These are phyloP conservation scores for Colletotrichum brevisporum DNA, from an alignment of 2,329 filamentous ascomycete species.

Conservation along the genomic window DNA sequence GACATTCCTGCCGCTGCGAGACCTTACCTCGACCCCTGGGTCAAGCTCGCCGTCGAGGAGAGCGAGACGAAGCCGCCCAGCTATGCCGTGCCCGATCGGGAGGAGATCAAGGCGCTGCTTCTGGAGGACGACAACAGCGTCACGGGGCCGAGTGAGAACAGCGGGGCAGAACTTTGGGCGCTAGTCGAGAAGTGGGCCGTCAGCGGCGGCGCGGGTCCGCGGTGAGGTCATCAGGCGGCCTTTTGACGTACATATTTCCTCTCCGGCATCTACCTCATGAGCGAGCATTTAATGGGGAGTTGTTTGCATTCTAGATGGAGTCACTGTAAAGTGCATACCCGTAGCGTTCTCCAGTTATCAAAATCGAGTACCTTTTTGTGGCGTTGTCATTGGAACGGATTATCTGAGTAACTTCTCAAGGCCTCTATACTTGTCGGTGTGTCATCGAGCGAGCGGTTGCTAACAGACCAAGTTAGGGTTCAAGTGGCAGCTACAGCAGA, in stretches of 20 bases:
- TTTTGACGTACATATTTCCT: neutral
- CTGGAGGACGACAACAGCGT: slow-evolving; percentile 12
- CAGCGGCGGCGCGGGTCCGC: neutral
- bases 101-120: slow-evolving; percentile 33
- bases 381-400: no score
- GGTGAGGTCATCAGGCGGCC: neutral
- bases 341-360: no score
- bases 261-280: neutral
- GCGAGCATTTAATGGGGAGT: neutral
- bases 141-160: slow-evolving; percentile 14
- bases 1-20: slow-evolving; percentile 24
- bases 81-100: slow-evolving; percentile 25
- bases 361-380: no score
- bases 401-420: no score
- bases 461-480: no score
- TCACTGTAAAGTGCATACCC: no score
- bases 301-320: no score
- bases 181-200: slow-evolving; percentile 36
- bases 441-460: no score
- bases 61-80: slow-evolving; percentile 35
- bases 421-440: no score
- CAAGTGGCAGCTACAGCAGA: no score
- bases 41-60: slow-evolving; percentile 30
- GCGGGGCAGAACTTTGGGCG: slow-evolving; percentile 35
- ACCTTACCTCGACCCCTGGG: slow-evolving; percentile 34